phyloP scores from a whole-genome alignment of 129 eudicot genomes.

The Glebionis coronaria region DNA sequence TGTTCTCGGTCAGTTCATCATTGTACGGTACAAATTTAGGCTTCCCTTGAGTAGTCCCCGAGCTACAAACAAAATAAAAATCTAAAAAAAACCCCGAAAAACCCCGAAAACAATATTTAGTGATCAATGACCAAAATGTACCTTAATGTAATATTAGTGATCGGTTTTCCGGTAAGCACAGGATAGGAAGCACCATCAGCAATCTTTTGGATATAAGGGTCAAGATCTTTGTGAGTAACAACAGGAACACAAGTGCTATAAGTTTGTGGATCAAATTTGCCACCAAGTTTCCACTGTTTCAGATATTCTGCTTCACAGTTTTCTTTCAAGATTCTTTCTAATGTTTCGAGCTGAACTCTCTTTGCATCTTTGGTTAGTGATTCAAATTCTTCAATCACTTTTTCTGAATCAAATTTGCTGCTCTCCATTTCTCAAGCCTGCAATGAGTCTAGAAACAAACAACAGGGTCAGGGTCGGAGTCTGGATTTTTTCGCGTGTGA shows the following conservation, averaged over 20 bases:
- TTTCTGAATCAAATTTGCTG: conserved; percentile 44
- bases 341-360: conserved; percentile 58
- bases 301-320: conserved; percentile 66
- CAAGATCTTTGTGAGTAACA: conserved; percentile 64
- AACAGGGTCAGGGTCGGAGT: too few relatives aligned
- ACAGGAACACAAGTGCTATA: conserved; percentile 61
- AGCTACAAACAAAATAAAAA: conserved; percentile 29
- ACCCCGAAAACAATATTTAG: background rate
- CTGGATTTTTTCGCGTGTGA: too few relatives aligned
- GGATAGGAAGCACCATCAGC: conserved; percentile 56
- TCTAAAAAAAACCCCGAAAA: background rate
- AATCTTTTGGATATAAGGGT: conserved; percentile 66
- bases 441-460: background rate
- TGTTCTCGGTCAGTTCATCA: conserved; percentile 51
- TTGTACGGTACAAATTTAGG: conserved; percentile 77
- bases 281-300: conserved; percentile 50
- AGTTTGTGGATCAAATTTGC: conserved; percentile 59
- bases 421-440: conserved; percentile 35
- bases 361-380: conserved; percentile 55
- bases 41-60: conserved; percentile 80
- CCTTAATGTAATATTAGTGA: conserved; percentile 68
- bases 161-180: conserved; percentile 59
- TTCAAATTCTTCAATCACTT: conserved; percentile 63
- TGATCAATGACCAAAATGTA: background rate
- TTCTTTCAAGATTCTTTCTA: conserved; percentile 60